Evolutionary conservation across 2,329 filamentous ascomycete species (phyloP).

Genomic region (Fusarium decemcellulare): DNA sequence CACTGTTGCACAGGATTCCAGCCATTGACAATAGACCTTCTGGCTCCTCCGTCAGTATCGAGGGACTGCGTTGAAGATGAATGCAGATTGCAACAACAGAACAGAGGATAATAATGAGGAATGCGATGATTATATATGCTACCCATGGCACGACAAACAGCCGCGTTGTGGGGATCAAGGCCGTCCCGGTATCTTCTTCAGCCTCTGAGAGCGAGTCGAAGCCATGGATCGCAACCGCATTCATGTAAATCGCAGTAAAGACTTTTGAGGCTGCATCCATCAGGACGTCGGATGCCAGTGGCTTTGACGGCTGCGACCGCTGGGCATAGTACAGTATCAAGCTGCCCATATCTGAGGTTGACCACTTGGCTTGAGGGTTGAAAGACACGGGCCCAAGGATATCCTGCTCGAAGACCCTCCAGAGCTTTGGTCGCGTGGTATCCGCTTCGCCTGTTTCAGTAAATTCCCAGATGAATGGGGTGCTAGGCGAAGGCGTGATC

Average conservation of each 20-base stretch:
- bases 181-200: not conserved
- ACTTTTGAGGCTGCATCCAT: constrained; percentile 16
- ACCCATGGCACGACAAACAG: constrained; percentile 29
- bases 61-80: constrained; percentile 11
- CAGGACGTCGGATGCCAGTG: not conserved
- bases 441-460: constrained; percentile 9
- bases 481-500: not conserved
- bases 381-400: constrained; percentile 19
- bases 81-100: constrained; percentile 1
- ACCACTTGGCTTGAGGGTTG: constrained; percentile 20
- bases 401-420: constrained; percentile 24
- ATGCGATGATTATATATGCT: constrained; percentile 18
- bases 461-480: constrained; percentile 7
- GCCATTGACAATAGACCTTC: constrained; percentile 25
- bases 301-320: not conserved
- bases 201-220: constrained; percentile 7
- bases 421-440: constrained; percentile 15
- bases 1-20: constrained; percentile 18
- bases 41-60: constrained; percentile 21
- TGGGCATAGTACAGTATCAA: constrained; percentile 23
- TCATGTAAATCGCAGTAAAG: constrained; percentile 20
- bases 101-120: constrained; percentile 10
- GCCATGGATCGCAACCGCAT: constrained; percentile 14
- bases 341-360: constrained; percentile 18
- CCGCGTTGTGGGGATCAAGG: constrained; percentile 10